Conservation (phyloP, 2,329 filamentous ascomycete genomes). For the Epichloe elymi region DNA sequence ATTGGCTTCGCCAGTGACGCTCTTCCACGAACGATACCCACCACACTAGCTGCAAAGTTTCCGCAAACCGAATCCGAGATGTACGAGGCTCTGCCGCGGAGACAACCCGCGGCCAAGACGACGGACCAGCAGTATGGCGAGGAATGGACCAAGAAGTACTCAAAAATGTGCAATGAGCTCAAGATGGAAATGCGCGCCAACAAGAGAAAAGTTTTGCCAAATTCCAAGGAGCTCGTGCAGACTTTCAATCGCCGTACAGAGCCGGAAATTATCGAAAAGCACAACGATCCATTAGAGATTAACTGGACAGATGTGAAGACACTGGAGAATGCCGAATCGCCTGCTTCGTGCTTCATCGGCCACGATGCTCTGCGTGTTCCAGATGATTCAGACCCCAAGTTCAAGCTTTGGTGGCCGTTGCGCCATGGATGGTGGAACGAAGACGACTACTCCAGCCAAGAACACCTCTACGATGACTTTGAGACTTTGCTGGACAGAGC, state of each 20-base stretch:
- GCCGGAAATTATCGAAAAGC: slow-evolving; percentile 78
- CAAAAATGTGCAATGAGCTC: slow-evolving; percentile 71
- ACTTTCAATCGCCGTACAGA: slow-evolving; percentile 83
- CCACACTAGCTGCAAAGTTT: slow-evolving; percentile 75
- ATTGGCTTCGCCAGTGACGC: slow-evolving; percentile 95
- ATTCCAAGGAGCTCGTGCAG: slow-evolving; percentile 87
- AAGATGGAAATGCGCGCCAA: slow-evolving; percentile 85
- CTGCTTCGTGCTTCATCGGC: slow-evolving; percentile 60
- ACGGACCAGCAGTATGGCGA: slow-evolving; percentile 77
- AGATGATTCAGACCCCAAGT: slow-evolving; percentile 77
- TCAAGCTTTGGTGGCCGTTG: slow-evolving; percentile 88
- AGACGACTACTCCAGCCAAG: slow-evolving; percentile 67
- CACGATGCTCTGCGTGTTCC: slow-evolving; percentile 74
- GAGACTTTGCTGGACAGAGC: slow-evolving; percentile 77
- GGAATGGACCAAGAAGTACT: slow-evolving; percentile 64
- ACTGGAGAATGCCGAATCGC: slow-evolving; percentile 49
- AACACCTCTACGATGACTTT: slow-evolving; percentile 74
- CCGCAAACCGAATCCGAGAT: slow-evolving; percentile 72
- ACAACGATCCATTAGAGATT: slow-evolving; percentile 87
- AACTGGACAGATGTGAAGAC: slow-evolving; percentile 81
- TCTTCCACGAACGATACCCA: slow-evolving; percentile 84
- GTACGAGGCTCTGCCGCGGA: slow-evolving; percentile 61
- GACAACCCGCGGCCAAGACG: slow-evolving; percentile 48
- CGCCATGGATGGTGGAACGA: slow-evolving; percentile 82
- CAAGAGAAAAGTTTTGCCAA: slow-evolving; percentile 91